Evolutionary conservation across 2,329 filamentous ascomycete genomes (phyloP), one percentile per base, ranked within the genome.

Genomic region (Cyphellophora attinorum): DNA sequence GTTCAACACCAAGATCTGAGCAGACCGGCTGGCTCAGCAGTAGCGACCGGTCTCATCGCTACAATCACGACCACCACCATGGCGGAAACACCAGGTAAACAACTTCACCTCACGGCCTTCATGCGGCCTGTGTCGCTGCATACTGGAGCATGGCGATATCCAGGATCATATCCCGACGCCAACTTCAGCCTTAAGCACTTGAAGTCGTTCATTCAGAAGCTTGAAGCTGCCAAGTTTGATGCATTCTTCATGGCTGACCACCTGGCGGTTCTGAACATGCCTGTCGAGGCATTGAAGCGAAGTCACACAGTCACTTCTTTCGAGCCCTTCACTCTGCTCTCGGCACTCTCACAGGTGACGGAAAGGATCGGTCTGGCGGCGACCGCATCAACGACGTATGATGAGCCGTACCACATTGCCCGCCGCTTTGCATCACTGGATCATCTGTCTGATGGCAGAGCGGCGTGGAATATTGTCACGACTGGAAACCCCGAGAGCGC

Each of bases 251-350:
- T 72, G 67, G 68, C 68, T 0, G 68, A 72, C 40, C 67, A 71
- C 41, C 55, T 72, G 0, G 68, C 66, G 3, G 68, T 73, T 2
- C 47, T 72, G 28, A 72, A 73, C 41, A 72, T 72, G 70, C 70
- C 70, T 0, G 51, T 68, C 2, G 72, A 74, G 36, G 70, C 71
- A 2, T 56, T 75, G 8, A 69, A 70, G 44, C 65, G 70, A 18
- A 73, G 68, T 40, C 71, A 75, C 34, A 75, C 71, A 0, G 67
- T 72, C 1, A 73, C 69, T 0, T 74, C 70, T 0, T 74, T 74
- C 38, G 70, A 74, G 44, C 70, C 68, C 0, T 71, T 72, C 44
- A 72, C 68, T 0, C 49, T 72, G 2, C 57, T 72, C 2, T 68
- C 66, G 3, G 67, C 67, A 1, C 52, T 72, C 0, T 67, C 67